Conservation (phyloP, 805 yeast genomes). For the Ogataea paraovalis region DNA sequence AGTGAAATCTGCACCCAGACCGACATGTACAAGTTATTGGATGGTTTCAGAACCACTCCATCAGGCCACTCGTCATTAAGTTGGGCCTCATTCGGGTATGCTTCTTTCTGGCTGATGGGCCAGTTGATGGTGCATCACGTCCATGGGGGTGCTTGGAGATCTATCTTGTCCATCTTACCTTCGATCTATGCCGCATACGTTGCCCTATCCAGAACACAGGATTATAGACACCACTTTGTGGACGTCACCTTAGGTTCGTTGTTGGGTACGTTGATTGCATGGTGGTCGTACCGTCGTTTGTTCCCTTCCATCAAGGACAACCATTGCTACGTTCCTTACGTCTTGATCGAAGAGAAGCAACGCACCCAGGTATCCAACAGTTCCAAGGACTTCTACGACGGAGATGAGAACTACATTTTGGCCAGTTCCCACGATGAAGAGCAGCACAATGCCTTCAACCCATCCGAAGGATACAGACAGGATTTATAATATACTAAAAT, state of each 20-base stretch:
- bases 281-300: conserved; percentile 50
- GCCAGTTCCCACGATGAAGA: background rate
- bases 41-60: conserved; percentile 80
- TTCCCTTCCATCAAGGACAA: conserved; percentile 40
- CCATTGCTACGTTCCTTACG: conserved; percentile 39
- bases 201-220: conserved; percentile 84
- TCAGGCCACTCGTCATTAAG: conserved; percentile 76
- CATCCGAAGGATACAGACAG: background rate
- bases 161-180: conserved; percentile 50
- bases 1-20: conserved; percentile 61
- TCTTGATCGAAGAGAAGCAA: conserved; percentile 16
- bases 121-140: conserved; percentile 44
- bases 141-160: conserved; percentile 60
- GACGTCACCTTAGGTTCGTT: conserved; percentile 74
- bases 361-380: background rate
- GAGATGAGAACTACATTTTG: background rate
- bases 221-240: conserved; percentile 88
- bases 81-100: conserved; percentile 63
- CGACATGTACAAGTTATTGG: conserved; percentile 42
- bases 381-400: background rate
- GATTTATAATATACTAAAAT: background rate
- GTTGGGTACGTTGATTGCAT: conserved; percentile 61
- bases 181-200: conserved; percentile 65
- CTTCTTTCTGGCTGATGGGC: conserved; percentile 63
- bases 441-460: background rate